phyloP scores from a whole-genome alignment of 768 basidiomycete genomes.

The Dentipellis sp. region DNA sequence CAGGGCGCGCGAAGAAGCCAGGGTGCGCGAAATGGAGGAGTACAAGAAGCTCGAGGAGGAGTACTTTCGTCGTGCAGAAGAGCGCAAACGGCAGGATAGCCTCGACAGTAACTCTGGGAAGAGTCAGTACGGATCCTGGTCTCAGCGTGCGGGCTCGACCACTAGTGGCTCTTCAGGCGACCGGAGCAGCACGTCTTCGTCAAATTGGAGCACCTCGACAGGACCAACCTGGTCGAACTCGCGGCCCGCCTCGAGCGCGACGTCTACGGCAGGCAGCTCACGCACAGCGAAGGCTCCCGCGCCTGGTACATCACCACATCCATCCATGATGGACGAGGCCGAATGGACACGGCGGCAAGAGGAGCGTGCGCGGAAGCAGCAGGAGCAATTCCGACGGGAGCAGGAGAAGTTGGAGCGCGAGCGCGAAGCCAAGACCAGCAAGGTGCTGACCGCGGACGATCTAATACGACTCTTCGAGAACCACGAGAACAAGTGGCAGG shows the following conservation, averaged over 20 bases:
- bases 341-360: conserved; percentile 59
- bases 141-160: conserved; percentile 18
- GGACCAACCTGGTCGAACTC: conserved; percentile 11
- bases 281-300: conserved; percentile 10
- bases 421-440: conserved; percentile 28
- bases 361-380: conserved; percentile 53
- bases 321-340: conserved; percentile 26
- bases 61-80: not conserved
- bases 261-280: conserved; percentile 7
- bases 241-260: conserved; percentile 10
- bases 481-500: conserved; percentile 57
- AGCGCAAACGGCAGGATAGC: conserved; percentile 21
- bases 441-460: conserved; percentile 47
- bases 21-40: no score
- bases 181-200: conserved; percentile 13
- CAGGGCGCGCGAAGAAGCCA: conserved; percentile 1
- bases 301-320: conserved; percentile 13
- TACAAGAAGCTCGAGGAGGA: conserved; percentile 9
- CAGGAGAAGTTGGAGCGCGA: conserved; percentile 50
- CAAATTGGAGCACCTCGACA: conserved; percentile 11
- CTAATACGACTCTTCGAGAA: conserved; percentile 43
- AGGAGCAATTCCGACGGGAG: conserved; percentile 60
- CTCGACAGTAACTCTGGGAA: conserved; percentile 6
- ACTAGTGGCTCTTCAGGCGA: conserved; percentile 8
- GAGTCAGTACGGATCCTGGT: not conserved